Base-by-base conservation (phyloP, 495 filamentous ascomycete species). In the Diplogelasinospora grovesii region DNA sequence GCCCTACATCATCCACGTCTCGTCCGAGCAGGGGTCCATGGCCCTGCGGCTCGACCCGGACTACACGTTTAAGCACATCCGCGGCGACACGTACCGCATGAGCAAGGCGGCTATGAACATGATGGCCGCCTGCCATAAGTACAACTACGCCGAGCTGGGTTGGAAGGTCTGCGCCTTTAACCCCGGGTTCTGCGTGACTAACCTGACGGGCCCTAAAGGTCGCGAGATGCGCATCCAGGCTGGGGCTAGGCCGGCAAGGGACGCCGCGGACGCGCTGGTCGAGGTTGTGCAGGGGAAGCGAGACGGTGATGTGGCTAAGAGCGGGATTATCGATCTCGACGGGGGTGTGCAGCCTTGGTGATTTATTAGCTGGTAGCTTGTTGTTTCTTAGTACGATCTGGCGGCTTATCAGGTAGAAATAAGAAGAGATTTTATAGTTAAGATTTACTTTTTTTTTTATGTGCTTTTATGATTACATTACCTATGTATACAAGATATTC, bases 31-130 rank as follows among this genome's bases (percentile, higher is more conserved):
- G 57, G 68, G 38, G 39, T 68, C 25, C 41, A 49, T 46, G 9
- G 51, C 16, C 20, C 41, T 8, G 40, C 54, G 42, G n/a, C 42
- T 45, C 26, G 54, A 42, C 41, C 43, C 46, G 22, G 55, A 39
- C 8, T 41, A 38, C 57, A 33, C 19, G 47, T 62, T 14, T 41
- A 47, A 15, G 46, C 30, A 14, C 19, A 26, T 33, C 35, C 48
- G 16, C 36, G 49, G 38, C 50, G 63, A 39, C 1, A 55, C 63
- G 2, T 81, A 83, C 49, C 66, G 77, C 10, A 64, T 63, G 42
- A 65, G 64, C 37, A 82, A 83, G 60, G 70, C 74, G 0, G 79
- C 74, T 0, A 34, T 82, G 52, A 79, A 81, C 39, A 81, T 81
- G 79, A 22, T 81, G 49, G 70, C 78, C 57, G 62, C 64, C 5